Conservation (phyloP, 768 basidiomycete species). For the Podaxis sp. region DNA sequence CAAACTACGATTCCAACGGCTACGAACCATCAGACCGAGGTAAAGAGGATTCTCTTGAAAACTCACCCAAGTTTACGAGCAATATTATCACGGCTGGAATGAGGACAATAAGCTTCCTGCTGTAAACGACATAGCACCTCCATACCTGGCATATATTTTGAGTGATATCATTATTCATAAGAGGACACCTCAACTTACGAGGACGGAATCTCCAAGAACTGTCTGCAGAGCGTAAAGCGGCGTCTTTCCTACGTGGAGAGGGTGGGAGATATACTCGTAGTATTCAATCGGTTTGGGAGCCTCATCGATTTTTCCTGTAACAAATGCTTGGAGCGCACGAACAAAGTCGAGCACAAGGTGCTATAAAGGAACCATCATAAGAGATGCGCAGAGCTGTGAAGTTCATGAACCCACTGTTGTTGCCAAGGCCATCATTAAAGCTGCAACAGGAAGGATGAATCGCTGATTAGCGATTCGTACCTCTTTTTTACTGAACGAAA, state of each 20-base stretch:
- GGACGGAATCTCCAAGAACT: slow-evolving; percentile 2
- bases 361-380: neutral
- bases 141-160: neutral
- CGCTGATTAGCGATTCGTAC: slow-evolving; percentile 5
- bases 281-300: neutral
- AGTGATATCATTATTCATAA: neutral
- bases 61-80: slow-evolving; percentile 1
- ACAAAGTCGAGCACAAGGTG: neutral
- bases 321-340: slow-evolving; percentile 1
- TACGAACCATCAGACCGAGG: neutral
- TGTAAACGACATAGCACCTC: slow-evolving; percentile 6
- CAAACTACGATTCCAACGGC: slow-evolving; percentile 5
- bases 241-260: slow-evolving; percentile 7
- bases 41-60: neutral
- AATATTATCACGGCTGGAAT: neutral
- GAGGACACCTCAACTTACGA: neutral
- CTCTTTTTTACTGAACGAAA: neutral
- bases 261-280: neutral
- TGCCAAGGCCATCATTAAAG: slow-evolving; percentile 2
- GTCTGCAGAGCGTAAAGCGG: slow-evolving; percentile 1
- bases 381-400: neutral
- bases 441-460: slow-evolving; percentile 7
- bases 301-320: neutral
- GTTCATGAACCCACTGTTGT: neutral
- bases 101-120: neutral